A percentile compares a stretch with the other conserved stretches of the same genome.
Conservation (phyloP, 2,329 filamentous ascomycete species). For the Hymenoscyphus infarciens region DNA sequence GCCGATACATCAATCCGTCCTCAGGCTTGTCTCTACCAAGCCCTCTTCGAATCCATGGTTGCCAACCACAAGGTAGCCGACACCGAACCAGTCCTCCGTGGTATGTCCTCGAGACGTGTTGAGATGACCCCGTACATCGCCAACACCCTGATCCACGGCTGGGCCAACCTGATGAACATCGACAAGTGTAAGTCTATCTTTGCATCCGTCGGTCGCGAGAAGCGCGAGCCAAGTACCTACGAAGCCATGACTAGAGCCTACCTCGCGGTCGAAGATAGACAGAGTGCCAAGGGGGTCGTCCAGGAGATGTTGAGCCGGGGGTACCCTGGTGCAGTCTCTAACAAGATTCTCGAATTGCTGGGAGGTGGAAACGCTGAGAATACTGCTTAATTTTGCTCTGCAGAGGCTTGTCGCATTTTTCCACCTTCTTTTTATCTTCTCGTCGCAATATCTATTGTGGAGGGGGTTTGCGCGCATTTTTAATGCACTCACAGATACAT, state of each 20-base stretch:
- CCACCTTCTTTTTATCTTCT: conserved; percentile 11
- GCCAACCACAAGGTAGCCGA: conserved; percentile 83
- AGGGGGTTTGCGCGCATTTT: conserved; percentile 13
- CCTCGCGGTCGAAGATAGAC: conserved; percentile 76
- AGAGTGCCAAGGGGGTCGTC: conserved; percentile 72
- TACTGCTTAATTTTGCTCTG: conserved; percentile 14
- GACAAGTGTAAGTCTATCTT: conserved; percentile 76
- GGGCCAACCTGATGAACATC: conserved; percentile 82
- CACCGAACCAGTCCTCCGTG: conserved; percentile 67
- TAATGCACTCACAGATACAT: conserved; percentile 7
- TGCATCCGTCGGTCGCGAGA: conserved; percentile 68
- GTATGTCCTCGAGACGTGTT: conserved; percentile 72
- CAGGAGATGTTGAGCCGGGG: conserved; percentile 87
- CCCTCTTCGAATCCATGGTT: conserved; percentile 94
- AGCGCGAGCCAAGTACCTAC: conserved; percentile 94
- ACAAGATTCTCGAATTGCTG: conserved; percentile 90
- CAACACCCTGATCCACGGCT: conserved; percentile 96
- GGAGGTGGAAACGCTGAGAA: conserved; percentile 46
- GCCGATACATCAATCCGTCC: conserved; percentile 62
- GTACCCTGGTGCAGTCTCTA: conserved; percentile 86
- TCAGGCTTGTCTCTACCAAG: conserved; percentile 89
- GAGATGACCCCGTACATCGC: conserved; percentile 96
- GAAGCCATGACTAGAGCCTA: conserved; percentile 97
- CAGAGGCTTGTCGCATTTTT: conserved; percentile 16
- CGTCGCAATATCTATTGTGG: conserved; percentile 14